Conservation (phyloP, 345 rosid genomes). For the Pistacia vera region DNA sequence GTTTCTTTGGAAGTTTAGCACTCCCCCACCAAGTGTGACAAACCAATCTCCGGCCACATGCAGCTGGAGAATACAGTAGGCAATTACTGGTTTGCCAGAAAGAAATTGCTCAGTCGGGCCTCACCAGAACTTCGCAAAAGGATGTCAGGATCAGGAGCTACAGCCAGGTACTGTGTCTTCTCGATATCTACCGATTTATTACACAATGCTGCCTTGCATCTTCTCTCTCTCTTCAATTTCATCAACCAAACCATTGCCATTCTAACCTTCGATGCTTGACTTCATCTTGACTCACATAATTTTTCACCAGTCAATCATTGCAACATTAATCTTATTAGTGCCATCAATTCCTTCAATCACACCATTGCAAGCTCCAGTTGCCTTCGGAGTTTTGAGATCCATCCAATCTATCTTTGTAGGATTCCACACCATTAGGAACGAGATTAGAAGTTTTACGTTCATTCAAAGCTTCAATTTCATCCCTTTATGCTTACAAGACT, state of each 20-base stretch:
- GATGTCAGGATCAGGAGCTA: conserved; percentile 65
- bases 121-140: conserved; percentile 65
- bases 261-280: conserved; percentile 6
- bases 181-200: conserved; percentile 47
- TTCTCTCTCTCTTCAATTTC: not conserved
- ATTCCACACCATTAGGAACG: not conserved
- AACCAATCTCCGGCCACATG: conserved; percentile 88
- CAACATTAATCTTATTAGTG: conserved; percentile 13
- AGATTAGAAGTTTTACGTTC: not conserved
- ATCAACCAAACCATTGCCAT: not conserved
- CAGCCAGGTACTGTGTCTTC: conserved; percentile 59
- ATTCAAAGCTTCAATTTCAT: conserved; percentile 14
- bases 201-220: not conserved
- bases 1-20: conserved; percentile 64
- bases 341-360: conserved; percentile 10
- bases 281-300: conserved; percentile 21
- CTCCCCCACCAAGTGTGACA: conserved; percentile 66
- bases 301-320: not conserved
- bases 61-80: conserved; percentile 62
- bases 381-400: conserved; percentile 9
- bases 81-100: conserved; percentile 57
- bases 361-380: not conserved
- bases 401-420: conserved; percentile 1
- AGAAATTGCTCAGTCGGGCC: conserved; percentile 63
- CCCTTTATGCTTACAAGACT: conserved; percentile 49